These are phyloP conservation scores for Cutaneotrichosporon sp. DNA, from an alignment of 1,284 basidiomycete species.

Conservation along the genomic window DNA sequence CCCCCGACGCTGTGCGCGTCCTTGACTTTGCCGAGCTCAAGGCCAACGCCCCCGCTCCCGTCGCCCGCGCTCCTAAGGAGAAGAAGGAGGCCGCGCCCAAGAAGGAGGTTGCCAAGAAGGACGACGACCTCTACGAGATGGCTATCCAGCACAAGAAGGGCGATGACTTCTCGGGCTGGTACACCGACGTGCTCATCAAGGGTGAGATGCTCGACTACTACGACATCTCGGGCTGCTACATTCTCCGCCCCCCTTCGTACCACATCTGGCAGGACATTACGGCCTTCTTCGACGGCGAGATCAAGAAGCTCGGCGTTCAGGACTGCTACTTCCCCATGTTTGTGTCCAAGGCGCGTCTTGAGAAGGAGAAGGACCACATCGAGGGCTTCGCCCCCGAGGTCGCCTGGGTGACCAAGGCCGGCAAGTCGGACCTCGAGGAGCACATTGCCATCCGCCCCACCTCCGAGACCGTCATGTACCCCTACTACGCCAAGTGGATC, in stretches of 20 bases:
- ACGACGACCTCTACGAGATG: constrained; percentile 83
- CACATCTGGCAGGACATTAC: constrained; percentile 96
- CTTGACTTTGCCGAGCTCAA: constrained; percentile 71
- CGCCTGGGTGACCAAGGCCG: constrained; percentile 97
- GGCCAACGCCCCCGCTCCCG: constrained; percentile 40
- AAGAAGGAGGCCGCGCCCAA: constrained; percentile 34
- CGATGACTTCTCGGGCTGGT: constrained; percentile 90
- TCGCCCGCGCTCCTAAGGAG: constrained; percentile 20
- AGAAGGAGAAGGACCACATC: constrained; percentile 97
- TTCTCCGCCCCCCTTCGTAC: constrained; percentile 96
- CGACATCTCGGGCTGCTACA: constrained; percentile 97
- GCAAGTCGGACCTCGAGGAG: constrained; percentile 90
- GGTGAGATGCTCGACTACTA: constrained; percentile 99
- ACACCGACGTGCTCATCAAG: constrained; percentile 93
- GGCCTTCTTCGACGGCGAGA: constrained; percentile 87
- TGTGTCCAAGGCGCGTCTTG: constrained; percentile 86
- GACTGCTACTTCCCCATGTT: constrained; percentile 99
- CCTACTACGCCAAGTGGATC: constrained; percentile 98
- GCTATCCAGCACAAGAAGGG: constrained; percentile 94
- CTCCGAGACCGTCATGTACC: constrained; percentile 98
- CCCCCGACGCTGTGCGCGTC: constrained; percentile 48
- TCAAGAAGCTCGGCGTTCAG: constrained; percentile 92
- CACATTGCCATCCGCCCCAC: constrained; percentile 97
- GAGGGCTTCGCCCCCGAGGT: constrained; percentile 99
- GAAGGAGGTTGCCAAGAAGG: constrained; percentile 58